Conservation (phyloP, 2,329 filamentous ascomycete genomes). For the Penicillium sp. region DNA sequence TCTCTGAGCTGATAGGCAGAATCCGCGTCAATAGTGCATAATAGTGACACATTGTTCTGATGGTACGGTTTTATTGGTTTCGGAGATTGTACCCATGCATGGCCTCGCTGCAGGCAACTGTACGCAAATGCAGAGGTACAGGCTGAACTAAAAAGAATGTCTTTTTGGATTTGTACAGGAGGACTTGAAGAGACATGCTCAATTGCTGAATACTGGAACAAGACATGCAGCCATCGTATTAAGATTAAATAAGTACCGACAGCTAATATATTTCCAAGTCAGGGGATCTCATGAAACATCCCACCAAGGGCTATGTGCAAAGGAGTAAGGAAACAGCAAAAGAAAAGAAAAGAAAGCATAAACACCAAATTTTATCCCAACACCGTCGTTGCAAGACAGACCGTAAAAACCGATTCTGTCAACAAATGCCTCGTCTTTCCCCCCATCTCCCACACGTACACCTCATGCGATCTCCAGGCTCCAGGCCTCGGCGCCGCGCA, state of each 20-base stretch:
- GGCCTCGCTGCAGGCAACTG: too few relatives aligned
- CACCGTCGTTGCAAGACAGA: slow-evolving; percentile 6
- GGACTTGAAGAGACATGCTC: too few relatives aligned
- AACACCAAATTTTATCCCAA: slow-evolving; percentile 5
- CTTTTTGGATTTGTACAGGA: too few relatives aligned
- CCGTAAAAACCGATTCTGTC: background rate
- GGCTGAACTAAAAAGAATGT: too few relatives aligned
- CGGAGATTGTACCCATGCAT: too few relatives aligned
- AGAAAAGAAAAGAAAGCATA: slow-evolving; percentile 2
- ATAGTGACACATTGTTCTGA: too few relatives aligned
- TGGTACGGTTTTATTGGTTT: too few relatives aligned
- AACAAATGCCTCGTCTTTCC: background rate
- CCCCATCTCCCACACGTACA: background rate
- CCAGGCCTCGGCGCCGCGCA: background rate
- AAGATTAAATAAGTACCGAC: slow-evolving; percentile 4
- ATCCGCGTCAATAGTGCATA: too few relatives aligned
- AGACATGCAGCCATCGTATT: slow-evolving; percentile 3
- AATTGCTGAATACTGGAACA: too few relatives aligned
- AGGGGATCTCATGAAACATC: background rate
- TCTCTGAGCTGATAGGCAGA: too few relatives aligned
- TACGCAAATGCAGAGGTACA: too few relatives aligned
- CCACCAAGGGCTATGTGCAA: slow-evolving; percentile 6
- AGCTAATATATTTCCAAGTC: background rate
- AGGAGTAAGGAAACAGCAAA: background rate
- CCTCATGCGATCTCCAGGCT: background rate